A percentile compares a stretch with the other conserved stretches of the same genome.
Evolutionary conservation across 345 rosid genomes (phyloP).

Genomic region (Lumnitzera littorea): DNA sequence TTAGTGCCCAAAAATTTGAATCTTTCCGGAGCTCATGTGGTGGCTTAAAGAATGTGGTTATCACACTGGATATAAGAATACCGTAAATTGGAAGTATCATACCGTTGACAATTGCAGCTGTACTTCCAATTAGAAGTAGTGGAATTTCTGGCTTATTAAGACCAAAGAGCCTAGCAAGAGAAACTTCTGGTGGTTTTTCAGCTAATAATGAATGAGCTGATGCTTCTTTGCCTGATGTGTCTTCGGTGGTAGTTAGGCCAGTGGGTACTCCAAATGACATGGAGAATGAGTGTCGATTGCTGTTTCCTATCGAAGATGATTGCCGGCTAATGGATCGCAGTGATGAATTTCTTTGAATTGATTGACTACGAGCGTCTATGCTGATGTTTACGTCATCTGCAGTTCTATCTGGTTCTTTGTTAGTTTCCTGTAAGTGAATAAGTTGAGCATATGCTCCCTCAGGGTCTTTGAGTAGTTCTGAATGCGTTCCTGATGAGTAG

Average conservation of each 20-base stretch:
- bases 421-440: conserved; percentile 62
- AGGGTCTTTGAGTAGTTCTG: conserved; percentile 52
- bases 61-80: conserved; percentile 39
- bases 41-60: conserved; percentile 47
- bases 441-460: conserved; percentile 84
- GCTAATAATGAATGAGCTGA: conserved; percentile 6
- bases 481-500: conserved; percentile 45
- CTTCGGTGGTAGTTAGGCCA: conserved; percentile 23
- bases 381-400: conserved; percentile 22
- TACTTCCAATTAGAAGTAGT: conserved; percentile 43
- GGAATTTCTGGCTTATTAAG: conserved; percentile 76
- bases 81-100: conserved; percentile 50
- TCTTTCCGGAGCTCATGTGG: conserved; percentile 48
- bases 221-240: conserved; percentile 15
- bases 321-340: conserved; percentile 35
- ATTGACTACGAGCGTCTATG: conserved; percentile 5
- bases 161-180: conserved; percentile 47
- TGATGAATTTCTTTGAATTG: conserved; percentile 28
- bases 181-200: conserved; percentile 27
- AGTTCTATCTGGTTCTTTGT: conserved; percentile 28
- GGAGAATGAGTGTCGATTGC: conserved; percentile 41
- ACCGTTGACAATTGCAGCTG: conserved; percentile 47
- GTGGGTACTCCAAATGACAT: conserved; percentile 47
- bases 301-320: conserved; percentile 49
- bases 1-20: conserved; percentile 57